Base-by-base conservation (phyloP, 768 basidiomycete genomes). In the Hemileccinum rubropunctum region DNA sequence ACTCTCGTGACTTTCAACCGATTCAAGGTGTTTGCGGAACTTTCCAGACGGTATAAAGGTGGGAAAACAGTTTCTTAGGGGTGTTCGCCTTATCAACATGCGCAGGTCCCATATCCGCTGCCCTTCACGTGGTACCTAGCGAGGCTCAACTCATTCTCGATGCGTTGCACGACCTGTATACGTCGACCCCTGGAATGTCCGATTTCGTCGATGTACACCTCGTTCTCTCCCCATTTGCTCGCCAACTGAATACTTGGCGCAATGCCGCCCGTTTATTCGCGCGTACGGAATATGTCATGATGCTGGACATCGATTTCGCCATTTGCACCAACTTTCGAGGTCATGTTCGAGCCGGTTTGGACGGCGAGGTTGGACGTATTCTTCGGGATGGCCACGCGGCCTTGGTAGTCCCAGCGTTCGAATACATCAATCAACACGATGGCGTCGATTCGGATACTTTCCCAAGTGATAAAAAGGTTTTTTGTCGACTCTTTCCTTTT, bases 181-280 rank as follows among this genome's bases (percentile, higher is more conserved):
- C 74, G 5, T 81, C 85, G 8, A 83, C 82, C 3, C 79, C 80
- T 2, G 74, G 70, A 47, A 86, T 93, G 79, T 70, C 79, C 39
- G 71, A 67, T 23, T 83, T 79, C 58, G 88, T 93, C 43, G 92
- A 94, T 63, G 81, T 94, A 12, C 92, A 95, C 62, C 81, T 95
- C 44, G 85, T 94, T 27, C 74, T 93, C 55, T 89, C 91, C 58
- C 77, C 81, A 3, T 88, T 86, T 55, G 84, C 86, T 52, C 80
- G 91, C 6, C 88, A 92, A 64, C 86, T 95, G 75, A 95, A 95
- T 67, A 83, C 88, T 20, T 94, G 91, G 88, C 78, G 92, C 30
- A 94, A 94, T 64, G 79, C 84, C 37, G 92, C 91, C 3, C 82
- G 92, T 36, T 73, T 91, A 44, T 90, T 91, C 59, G 85, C 91